Evolutionary conservation across 2,329 filamentous ascomycete species (phyloP).

Genomic region (Trichoderma oligosporum): DNA sequence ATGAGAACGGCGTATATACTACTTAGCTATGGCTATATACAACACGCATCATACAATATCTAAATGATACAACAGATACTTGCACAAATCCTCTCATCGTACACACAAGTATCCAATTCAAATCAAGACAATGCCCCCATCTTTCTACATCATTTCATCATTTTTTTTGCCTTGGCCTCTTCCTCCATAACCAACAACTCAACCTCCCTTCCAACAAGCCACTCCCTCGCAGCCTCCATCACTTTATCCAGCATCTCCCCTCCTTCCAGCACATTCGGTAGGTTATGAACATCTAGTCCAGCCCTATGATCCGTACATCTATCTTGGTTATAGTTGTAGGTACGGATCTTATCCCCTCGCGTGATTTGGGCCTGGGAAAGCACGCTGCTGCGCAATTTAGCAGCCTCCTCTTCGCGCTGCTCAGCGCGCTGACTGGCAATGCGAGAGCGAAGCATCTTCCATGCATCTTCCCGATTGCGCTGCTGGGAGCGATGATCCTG

Average conservation of each 20-base stretch:
- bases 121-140: neutral
- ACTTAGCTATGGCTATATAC: neutral
- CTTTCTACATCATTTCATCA: neutral
- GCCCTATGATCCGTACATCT: slow-evolving; percentile 86
- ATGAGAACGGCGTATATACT: slow-evolving; percentile 2
- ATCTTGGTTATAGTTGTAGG: slow-evolving; percentile 75
- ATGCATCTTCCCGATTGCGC: slow-evolving; percentile 82
- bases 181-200: slow-evolving; percentile 65
- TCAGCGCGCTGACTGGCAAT: slow-evolving; percentile 78
- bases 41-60: neutral
- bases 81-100: neutral
- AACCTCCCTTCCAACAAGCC: slow-evolving; percentile 73
- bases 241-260: slow-evolving; percentile 66
- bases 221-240: slow-evolving; percentile 73
- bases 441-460: slow-evolving; percentile 76
- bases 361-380: slow-evolving; percentile 79
- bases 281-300: slow-evolving; percentile 72
- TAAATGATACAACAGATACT: neutral
- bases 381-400: slow-evolving; percentile 70
- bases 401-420: slow-evolving; percentile 75
- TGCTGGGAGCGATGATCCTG: slow-evolving; percentile 90
- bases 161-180: slow-evolving; percentile 36
- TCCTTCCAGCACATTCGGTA: slow-evolving; percentile 76
- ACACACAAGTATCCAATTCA: neutral
- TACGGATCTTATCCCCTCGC: slow-evolving; percentile 87